These are phyloP conservation scores for Azolla pinnata DNA, from an alignment of 75 land plant species.

Conservation along the genomic window DNA sequence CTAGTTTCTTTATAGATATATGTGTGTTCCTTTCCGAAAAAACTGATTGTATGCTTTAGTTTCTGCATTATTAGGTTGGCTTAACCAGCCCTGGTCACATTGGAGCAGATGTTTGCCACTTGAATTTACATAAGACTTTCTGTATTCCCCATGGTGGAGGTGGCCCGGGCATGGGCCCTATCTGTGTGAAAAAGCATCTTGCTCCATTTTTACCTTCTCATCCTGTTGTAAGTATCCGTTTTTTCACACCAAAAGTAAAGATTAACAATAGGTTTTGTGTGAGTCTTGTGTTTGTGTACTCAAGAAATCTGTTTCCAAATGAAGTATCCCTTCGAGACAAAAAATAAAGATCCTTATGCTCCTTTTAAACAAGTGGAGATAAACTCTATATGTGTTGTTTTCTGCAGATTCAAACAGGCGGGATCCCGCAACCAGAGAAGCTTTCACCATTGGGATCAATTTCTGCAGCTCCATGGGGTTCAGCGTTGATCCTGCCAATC, in stretches of 20 bases:
- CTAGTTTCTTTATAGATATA: not conserved
- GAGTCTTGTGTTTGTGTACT: too few species aligned
- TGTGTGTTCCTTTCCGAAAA: too few species aligned
- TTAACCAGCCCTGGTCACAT: slow-evolving; percentile 91
- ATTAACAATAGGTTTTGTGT: too few species aligned
- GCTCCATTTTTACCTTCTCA: slow-evolving; percentile 96
- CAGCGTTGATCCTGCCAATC: slow-evolving; percentile 91
- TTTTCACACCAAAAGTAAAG: too few species aligned
- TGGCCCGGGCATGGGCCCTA: slow-evolving; percentile 99
- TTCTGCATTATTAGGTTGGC: slow-evolving; percentile 54
- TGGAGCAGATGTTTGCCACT: slow-evolving; percentile 98
- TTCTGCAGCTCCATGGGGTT: slow-evolving; percentile 97
- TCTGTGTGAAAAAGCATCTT: slow-evolving; percentile 96
- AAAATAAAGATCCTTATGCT: not conserved
- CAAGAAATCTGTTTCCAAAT: not conserved
- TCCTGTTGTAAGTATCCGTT: slow-evolving; percentile 94
- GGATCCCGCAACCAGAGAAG: slow-evolving; percentile 78
- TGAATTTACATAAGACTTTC: slow-evolving; percentile 94
- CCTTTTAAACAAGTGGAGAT: too few species aligned
- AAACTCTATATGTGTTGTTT: too few species aligned
- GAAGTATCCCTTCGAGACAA: not conserved
- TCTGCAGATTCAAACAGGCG: slow-evolving; percentile 70
- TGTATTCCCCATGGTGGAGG: slow-evolving; percentile 99
- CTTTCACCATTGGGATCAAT: slow-evolving; percentile 74
- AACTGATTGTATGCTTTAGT: too few species aligned